Evolutionary conservation across 495 filamentous ascomycete species (phyloP).

Genomic region (Penicillium odoratum): DNA sequence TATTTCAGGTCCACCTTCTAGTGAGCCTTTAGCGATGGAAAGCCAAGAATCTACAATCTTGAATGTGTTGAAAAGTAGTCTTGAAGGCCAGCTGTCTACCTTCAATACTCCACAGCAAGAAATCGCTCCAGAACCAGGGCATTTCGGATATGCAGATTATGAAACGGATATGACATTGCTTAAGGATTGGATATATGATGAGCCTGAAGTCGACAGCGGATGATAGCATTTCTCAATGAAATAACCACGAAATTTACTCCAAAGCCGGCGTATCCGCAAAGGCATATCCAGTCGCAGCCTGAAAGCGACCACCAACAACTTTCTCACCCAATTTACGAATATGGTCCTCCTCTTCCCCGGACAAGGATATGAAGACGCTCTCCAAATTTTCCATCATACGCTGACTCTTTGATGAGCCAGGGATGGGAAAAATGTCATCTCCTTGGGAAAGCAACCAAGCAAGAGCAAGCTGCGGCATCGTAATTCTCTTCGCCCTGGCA

Average conservation of each 20-base stretch:
- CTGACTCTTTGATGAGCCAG: conserved; percentile 56
- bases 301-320: conserved; percentile 21
- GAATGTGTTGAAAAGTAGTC: background rate
- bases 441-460: conserved; percentile 63
- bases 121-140: background rate
- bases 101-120: background rate
- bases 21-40: background rate
- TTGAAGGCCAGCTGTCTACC: background rate
- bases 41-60: background rate
- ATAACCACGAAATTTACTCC: background rate
- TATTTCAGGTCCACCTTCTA: conserved; percentile 24
- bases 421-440: conserved; percentile 61
- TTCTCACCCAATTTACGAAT: conserved; percentile 14
- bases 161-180: background rate
- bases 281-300: conserved; percentile 21
- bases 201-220: background rate
- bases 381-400: conserved; percentile 58
- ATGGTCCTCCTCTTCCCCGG: conserved; percentile 16
- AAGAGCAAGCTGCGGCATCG: conserved; percentile 50
- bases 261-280: conserved; percentile 27
- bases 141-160: background rate
- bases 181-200: conserved; percentile 8
- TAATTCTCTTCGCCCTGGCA: conserved; percentile 49
- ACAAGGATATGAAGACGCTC: conserved; percentile 14
- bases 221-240: background rate